Conservation (phyloP, 2,329 filamentous ascomycete genomes). For the Neopestalotiopsis sp. region DNA sequence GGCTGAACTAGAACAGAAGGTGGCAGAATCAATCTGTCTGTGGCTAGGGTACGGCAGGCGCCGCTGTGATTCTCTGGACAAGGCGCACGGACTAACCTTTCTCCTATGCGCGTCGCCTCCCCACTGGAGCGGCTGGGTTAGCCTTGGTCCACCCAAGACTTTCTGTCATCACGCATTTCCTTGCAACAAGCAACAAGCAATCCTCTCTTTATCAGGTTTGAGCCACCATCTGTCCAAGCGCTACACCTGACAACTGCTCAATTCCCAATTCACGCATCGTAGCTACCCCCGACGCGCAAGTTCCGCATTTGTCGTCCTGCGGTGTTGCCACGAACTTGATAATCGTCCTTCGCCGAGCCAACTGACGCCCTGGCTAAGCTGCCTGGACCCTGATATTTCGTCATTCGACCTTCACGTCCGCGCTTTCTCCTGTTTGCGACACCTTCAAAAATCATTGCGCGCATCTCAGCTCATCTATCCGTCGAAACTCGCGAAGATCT, state of each 20-base stretch:
- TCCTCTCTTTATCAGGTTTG: conserved; percentile 9
- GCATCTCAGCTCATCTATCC: neutral
- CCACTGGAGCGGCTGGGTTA: neutral
- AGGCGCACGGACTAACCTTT: conserved; percentile 10
- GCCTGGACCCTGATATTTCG: neutral
- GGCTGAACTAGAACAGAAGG: neutral
- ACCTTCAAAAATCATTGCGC: neutral
- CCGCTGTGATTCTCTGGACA: too few species aligned
- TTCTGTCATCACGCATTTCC: conserved; percentile 16
- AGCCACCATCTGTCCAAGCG: neutral
- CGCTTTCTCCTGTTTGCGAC: neutral
- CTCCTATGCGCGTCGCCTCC: conserved; percentile 8
- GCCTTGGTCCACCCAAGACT: conserved; percentile 12
- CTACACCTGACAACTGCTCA: neutral
- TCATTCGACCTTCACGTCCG: neutral
- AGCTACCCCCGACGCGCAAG: neutral
- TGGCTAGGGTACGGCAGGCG: neutral
- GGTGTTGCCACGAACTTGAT: neutral
- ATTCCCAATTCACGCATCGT: neutral
- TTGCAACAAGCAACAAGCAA: conserved; percentile 12
- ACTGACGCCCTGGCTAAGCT: neutral
- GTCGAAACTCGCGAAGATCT: neutral
- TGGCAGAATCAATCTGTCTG: conserved; percentile 6
- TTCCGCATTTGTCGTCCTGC: neutral
- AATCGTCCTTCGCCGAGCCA: neutral